Percentiles rank a stretch among this genome's conserved stretches.
Conservation (phyloP, 441 rosid species). For the Biscutella laevigata region DNA sequence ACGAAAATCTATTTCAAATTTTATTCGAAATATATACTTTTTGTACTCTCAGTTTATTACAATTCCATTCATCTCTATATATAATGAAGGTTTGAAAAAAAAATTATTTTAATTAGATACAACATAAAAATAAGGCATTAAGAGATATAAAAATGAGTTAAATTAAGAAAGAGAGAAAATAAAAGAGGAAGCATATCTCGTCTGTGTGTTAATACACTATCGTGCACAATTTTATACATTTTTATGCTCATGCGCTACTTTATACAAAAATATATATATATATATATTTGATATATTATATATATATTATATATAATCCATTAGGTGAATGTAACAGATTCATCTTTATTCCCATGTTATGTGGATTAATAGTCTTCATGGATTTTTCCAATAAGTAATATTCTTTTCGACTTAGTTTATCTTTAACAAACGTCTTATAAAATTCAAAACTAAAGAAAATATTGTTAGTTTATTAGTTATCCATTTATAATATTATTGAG, state of each 20-base stretch:
- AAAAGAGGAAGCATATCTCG: slow-evolving; percentile 22
- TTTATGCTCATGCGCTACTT: slow-evolving; percentile 31
- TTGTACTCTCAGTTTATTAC: neutral
- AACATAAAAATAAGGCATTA: no score
- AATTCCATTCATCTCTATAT: neutral
- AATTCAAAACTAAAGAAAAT: no score
- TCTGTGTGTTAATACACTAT: slow-evolving; percentile 32
- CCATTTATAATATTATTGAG: no score
- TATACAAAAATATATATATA: slow-evolving; percentile 15
- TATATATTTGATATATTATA: no score
- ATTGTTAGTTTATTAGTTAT: no score
- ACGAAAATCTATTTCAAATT: neutral
- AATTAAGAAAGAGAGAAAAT: neutral
- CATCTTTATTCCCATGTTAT: slow-evolving; percentile 22
- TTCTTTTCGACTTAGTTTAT: slow-evolving; percentile 3
- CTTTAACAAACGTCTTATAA: neutral
- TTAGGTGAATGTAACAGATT: neutral
- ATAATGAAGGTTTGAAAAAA: no score
- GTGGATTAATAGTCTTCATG: slow-evolving; percentile 14
- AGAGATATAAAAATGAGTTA: slow-evolving; percentile 1
- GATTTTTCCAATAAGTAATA: slow-evolving; percentile 12
- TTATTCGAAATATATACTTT: neutral
- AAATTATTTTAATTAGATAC: no score
- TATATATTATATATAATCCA: slow-evolving; percentile 6
- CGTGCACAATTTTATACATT: slow-evolving; percentile 24